Percentiles rank a stretch among this genome's conserved stretches.
phyloP scores from a whole-genome alignment of 768 basidiomycete genomes.

The Auriscalpium orientale region DNA sequence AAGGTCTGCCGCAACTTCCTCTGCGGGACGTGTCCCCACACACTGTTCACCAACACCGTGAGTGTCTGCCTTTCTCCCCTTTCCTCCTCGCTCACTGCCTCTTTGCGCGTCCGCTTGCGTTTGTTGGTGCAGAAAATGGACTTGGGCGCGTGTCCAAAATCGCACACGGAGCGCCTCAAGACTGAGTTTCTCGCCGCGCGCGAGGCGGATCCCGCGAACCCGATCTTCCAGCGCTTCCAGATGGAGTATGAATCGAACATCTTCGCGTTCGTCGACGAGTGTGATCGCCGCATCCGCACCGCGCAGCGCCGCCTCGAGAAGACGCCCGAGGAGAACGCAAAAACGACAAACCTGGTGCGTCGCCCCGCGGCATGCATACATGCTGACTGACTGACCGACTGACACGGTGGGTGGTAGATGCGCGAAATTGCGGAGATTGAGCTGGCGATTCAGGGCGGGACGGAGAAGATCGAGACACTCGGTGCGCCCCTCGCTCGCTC shows the following conservation, averaged over 20 bases:
- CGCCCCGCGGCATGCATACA: neutral
- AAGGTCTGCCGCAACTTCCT: conserved; percentile 98
- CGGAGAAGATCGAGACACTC: conserved; percentile 93
- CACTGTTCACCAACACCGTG: conserved; percentile 96
- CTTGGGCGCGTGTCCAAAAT: conserved; percentile 93
- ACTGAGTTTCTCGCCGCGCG: conserved; percentile 80
- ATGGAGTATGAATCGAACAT: conserved; percentile 96
- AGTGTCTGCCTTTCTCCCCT: conserved; percentile 22
- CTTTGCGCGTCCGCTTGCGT: neutral
- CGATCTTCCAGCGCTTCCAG: conserved; percentile 82
- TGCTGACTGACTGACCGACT: neutral
- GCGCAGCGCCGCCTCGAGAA: conserved; percentile 96
- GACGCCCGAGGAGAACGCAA: conserved; percentile 99
- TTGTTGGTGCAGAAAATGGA: conserved; percentile 85
- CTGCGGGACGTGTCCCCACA: conserved; percentile 97
- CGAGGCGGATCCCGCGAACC: conserved; percentile 68
- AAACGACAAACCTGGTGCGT: conserved; percentile 89
- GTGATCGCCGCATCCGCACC: conserved; percentile 90
- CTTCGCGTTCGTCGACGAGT: conserved; percentile 94
- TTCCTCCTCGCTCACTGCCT: neutral
- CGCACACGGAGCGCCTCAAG: conserved; percentile 90
- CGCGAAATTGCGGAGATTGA: conserved; percentile 99
- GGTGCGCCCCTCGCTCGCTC: conserved; percentile 39
- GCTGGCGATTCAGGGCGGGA: conserved; percentile 96
- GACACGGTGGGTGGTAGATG: conserved; percentile 52